Evolutionary conservation across 2,329 filamentous ascomycete species (phyloP).

Genomic region (Didymella sp.): DNA sequence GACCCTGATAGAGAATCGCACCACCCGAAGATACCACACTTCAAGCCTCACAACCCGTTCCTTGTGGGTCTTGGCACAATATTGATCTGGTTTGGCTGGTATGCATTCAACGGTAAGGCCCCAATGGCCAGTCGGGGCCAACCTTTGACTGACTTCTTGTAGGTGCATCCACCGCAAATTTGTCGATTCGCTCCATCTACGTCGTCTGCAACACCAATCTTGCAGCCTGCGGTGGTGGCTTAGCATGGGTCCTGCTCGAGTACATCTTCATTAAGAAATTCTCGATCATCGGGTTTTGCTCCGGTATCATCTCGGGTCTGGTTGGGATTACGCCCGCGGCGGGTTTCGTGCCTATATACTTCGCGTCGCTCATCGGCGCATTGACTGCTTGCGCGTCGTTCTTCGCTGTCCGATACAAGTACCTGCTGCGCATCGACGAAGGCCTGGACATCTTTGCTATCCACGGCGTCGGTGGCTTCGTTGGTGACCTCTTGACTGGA

Average conservation of each 20-base stretch:
- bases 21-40: conserved; percentile 61
- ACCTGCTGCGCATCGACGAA: conserved; percentile 63
- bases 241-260: conserved; percentile 63
- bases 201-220: conserved; percentile 67
- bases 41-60: conserved; percentile 76
- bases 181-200: conserved; percentile 61
- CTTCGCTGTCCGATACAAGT: conserved; percentile 56
- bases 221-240: conserved; percentile 61
- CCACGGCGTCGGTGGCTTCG: conserved; percentile 65
- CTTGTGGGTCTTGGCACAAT: conserved; percentile 76
- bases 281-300: conserved; percentile 60
- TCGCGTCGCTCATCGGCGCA: conserved; percentile 60
- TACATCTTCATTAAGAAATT: conserved; percentile 59
- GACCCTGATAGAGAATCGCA: conserved; percentile 63
- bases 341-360: conserved; percentile 61
- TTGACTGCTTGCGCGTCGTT: conserved; percentile 59
- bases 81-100: conserved; percentile 55
- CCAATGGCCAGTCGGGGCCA: background rate
- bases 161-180: conserved; percentile 56
- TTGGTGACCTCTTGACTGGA: conserved; percentile 64
- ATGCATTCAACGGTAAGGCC: conserved; percentile 51
- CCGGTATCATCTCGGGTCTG: conserved; percentile 63
- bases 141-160: background rate
- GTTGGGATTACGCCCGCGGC: conserved; percentile 67
- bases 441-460: conserved; percentile 67